Evolutionary conservation across 2,329 filamentous ascomycete genomes (phyloP).

Genomic region (Nemania serpens): DNA sequence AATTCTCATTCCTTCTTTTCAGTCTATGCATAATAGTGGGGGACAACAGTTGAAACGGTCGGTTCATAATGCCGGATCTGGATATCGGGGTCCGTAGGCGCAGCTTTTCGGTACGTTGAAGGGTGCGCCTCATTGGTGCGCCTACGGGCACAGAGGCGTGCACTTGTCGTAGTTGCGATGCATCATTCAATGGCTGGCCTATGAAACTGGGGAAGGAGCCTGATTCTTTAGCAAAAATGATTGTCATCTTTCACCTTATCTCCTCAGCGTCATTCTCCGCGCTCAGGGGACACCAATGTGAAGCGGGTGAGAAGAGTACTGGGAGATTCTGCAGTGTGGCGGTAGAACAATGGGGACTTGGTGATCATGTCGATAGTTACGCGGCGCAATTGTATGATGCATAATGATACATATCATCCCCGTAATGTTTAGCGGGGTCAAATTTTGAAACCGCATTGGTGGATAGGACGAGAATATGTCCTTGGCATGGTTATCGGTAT

Average conservation of each 20-base stretch:
- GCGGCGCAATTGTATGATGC: constrained; percentile 1
- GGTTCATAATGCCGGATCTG: constrained; percentile 4
- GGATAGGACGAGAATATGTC: constrained; percentile 19
- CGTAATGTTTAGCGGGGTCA: constrained; percentile 2
- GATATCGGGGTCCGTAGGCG: constrained; percentile 18
- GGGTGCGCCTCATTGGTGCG: background rate
- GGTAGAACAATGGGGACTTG: background rate
- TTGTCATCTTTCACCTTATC: background rate
- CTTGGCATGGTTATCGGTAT: constrained; percentile 6
- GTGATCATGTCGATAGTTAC: background rate
- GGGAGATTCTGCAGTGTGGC: background rate
- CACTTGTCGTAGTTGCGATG: background rate
- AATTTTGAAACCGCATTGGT: constrained; percentile 3
- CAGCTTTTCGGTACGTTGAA: constrained; percentile 14
- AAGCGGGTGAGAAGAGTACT: background rate
- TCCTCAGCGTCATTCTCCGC: background rate
- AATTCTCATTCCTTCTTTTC: too few species aligned
- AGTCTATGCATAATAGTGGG: background rate
- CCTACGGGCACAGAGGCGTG: background rate
- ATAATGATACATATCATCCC: background rate
- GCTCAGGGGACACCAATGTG: background rate
- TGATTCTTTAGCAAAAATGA: constrained; percentile 7
- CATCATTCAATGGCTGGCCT: background rate
- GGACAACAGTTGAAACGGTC: constrained; percentile 4
- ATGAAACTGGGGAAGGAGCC: constrained; percentile 16